Evolutionary conservation across 129 eudicot genomes (phyloP).

Genomic region (Saussurea involucrata): DNA sequence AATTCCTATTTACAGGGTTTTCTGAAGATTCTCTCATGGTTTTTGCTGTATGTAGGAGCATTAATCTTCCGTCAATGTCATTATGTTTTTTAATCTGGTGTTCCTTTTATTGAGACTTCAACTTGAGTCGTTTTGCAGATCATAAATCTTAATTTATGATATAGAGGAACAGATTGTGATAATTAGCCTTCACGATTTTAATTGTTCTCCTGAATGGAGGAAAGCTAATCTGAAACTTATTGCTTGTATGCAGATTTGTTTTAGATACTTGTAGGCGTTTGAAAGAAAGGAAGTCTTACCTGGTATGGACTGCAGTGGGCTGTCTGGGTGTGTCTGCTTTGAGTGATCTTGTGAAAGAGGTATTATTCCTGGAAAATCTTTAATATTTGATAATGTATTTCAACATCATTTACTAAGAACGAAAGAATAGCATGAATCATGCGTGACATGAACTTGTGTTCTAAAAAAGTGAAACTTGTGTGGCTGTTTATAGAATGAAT

Average conservation of each 20-base stretch:
- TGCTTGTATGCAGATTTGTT: constrained; percentile 58
- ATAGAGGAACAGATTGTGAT: neutral
- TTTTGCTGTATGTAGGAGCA: no score
- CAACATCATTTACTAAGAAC: neutral
- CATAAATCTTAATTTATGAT: neutral
- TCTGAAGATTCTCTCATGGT: no score
- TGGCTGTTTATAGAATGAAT: neutral
- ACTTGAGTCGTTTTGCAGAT: neutral
- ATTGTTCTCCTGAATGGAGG: neutral
- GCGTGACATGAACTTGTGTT: neutral
- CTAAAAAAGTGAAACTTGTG: neutral
- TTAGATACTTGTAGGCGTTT: constrained; percentile 64
- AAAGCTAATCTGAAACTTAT: constrained; percentile 12
- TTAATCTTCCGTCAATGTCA: neutral
- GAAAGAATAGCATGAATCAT: neutral
- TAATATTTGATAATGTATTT: neutral
- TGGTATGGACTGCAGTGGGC: constrained; percentile 88
- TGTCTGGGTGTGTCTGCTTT: constrained; percentile 82
- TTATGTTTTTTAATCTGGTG: neutral
- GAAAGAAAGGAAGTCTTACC: constrained; percentile 72
- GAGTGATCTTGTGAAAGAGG: constrained; percentile 94
- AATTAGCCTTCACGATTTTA: constrained; percentile 5
- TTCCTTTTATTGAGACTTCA: neutral
- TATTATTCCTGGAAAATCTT: constrained; percentile 7
- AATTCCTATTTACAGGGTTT: no score